These are phyloP conservation scores for Penicillium sp. DNA, from an alignment of 2,329 filamentous ascomycete species.

Conservation along the genomic window DNA sequence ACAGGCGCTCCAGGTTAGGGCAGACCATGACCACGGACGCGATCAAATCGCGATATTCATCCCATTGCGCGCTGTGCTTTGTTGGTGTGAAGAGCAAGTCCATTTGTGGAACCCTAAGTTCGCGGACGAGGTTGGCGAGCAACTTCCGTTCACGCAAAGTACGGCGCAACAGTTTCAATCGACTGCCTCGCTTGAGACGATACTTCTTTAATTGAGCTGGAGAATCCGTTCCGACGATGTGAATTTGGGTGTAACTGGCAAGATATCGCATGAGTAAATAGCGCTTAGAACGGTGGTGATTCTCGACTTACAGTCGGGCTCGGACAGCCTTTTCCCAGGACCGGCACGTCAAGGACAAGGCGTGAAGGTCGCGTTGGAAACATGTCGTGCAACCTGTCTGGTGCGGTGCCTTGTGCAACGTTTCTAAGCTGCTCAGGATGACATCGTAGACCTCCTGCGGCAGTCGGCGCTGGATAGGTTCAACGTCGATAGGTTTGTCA, in stretches of 20 bases:
- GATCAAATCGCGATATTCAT: constrained; percentile 52
- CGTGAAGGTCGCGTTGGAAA: constrained; percentile 54
- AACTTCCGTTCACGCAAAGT: constrained; percentile 52
- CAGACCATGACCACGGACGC: constrained; percentile 59
- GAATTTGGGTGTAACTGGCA: constrained; percentile 49
- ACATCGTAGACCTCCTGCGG: constrained; percentile 56
- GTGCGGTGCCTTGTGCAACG: constrained; percentile 41
- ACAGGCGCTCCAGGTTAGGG: constrained; percentile 55
- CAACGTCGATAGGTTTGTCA: constrained; percentile 31
- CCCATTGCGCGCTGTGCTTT: constrained; percentile 41
- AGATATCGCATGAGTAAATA: constrained; percentile 3
- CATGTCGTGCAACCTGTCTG: constrained; percentile 52
- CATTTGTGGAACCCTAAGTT: constrained; percentile 53
- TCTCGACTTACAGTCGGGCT: constrained; percentile 48
- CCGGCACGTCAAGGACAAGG: constrained; percentile 54
- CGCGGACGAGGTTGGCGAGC: constrained; percentile 53
- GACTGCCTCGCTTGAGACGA: constrained; percentile 49
- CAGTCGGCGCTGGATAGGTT: constrained; percentile 44
- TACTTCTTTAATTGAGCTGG: constrained; percentile 47
- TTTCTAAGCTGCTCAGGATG: constrained; percentile 52
- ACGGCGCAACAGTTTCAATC: constrained; percentile 54
- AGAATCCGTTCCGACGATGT: constrained; percentile 50
- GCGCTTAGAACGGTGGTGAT: background rate
- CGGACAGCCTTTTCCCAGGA: constrained; percentile 56
- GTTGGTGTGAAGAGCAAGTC: constrained; percentile 42